Percentiles rank a stretch among this genome's conserved stretches.
Evolutionary conservation across 768 basidiomycete species (phyloP).

Genomic region (Boletellus ananas): DNA sequence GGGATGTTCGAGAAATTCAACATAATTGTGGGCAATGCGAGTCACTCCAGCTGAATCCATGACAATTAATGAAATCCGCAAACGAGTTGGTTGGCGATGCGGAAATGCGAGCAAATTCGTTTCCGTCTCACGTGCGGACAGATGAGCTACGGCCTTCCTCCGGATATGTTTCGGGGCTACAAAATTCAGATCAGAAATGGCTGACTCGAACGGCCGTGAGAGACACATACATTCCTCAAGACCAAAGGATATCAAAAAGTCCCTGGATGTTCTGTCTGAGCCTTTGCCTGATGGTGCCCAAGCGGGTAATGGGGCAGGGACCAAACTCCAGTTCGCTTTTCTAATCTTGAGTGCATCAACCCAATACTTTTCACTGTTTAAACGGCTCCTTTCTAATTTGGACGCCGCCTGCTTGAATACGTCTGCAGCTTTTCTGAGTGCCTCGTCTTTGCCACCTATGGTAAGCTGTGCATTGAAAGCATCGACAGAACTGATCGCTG

Average conservation of each 20-base stretch:
- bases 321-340: conserved; percentile 73
- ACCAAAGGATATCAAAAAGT: conserved; percentile 77
- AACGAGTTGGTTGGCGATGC: conserved; percentile 56
- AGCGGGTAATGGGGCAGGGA: conserved; percentile 71
- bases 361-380: conserved; percentile 75
- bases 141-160: conserved; percentile 64
- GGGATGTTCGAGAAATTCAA: conserved; percentile 27
- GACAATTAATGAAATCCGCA: conserved; percentile 55
- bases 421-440: conserved; percentile 67
- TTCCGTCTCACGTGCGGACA: conserved; percentile 48
- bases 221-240: conserved; percentile 72
- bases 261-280: conserved; percentile 74
- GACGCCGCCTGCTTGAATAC: conserved; percentile 69
- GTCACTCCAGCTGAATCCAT: conserved; percentile 32
- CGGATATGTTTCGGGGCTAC: conserved; percentile 63
- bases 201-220: background rate
- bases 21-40: conserved; percentile 35
- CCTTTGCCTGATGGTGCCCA: conserved; percentile 72
- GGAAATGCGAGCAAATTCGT: conserved; percentile 54
- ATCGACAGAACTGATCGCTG: conserved; percentile 61
- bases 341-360: conserved; percentile 74
- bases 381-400: conserved; percentile 59
- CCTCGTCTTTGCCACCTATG: conserved; percentile 78
- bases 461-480: conserved; percentile 69
- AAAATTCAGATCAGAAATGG: conserved; percentile 5